Base-by-base conservation (phyloP, 106 monocot species). In the Allium fistulosum region DNA sequence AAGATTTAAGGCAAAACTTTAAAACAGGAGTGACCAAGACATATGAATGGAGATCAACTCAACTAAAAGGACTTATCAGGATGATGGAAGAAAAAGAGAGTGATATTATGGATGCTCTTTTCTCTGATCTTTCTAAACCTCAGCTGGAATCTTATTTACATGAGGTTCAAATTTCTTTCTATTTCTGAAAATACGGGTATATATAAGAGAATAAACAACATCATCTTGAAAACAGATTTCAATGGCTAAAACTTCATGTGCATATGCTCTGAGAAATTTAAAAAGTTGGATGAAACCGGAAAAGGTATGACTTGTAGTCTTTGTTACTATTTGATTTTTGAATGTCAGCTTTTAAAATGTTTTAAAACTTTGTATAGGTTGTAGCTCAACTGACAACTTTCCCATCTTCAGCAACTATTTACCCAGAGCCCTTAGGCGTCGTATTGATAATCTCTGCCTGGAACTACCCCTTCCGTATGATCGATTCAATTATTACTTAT, bases 381-480 rank as follows among this genome's bases (percentile, higher is more conserved):
- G 63, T 69, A 45, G 52, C 75, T 59, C 56, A 75, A 11, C 2
- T 83, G n/a, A 76, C 88, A 14, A 88, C 88, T 17, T 92, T 74
- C 59, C 92, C 92, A 51, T 92, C 92, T 14, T 78, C 85, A 7
- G 85, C 92, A 48, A 46, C 71, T 72, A 79, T 92, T 73, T 79
- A 85, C 13, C 57, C 88, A 17, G 92, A 92, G 66, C 92, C 92
- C 9, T 72, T 92, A 2, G 92, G 92, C 26, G 85, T 88, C 60
- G 80, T 88, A 66, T 62, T 92, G 72, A 56, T 92, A 63, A 92
- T 92, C 52, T 92, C 92, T 49, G 85, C 92, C 22, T 92, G 92
- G 92, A 92, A 92, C 69, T 92, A 77, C 57, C 92, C 92, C 48
- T 85, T 92, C 17, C 46, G 92, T 92, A 78, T 67, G 84, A 84